Evolutionary conservation across 345 rosid species (phyloP).

Genomic region (Syzygium aromaticum): DNA sequence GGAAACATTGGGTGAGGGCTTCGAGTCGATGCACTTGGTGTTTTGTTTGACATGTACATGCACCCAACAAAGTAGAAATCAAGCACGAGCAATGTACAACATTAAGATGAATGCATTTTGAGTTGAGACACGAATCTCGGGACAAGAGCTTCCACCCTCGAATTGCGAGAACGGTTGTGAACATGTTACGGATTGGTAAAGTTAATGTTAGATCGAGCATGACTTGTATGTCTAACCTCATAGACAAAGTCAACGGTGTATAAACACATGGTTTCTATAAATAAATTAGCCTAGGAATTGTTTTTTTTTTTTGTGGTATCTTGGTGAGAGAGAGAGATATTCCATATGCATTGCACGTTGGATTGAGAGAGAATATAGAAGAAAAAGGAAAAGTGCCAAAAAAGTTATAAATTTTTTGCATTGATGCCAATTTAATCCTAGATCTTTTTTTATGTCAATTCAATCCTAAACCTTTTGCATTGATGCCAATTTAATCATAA

Average conservation of each 20-base stretch:
- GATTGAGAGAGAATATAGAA: background rate
- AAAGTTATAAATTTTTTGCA: too few species aligned
- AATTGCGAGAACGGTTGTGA: background rate
- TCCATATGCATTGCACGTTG: background rate
- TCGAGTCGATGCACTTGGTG: background rate
- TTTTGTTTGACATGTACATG: background rate
- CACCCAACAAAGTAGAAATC: background rate
- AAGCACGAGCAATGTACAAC: background rate
- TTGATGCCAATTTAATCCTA: too few species aligned
- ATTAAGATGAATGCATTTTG: background rate
- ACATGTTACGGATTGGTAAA: background rate
- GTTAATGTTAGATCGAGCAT: background rate
- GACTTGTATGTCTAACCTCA: background rate
- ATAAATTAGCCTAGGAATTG: too few species aligned
- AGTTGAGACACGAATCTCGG: background rate
- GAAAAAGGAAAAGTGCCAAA: too few species aligned
- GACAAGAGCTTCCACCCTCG: background rate
- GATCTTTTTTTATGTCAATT: too few species aligned
- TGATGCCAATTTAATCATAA: too few species aligned
- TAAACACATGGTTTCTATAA: background rate
- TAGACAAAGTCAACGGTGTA: background rate
- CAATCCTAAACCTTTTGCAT: too few species aligned
- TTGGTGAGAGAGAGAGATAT: background rate
- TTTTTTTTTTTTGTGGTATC: background rate
- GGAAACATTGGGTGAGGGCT: background rate